Evolutionary conservation across 2,329 filamentous ascomycete species (phyloP).

Genomic region (Metarhizium sp.): DNA sequence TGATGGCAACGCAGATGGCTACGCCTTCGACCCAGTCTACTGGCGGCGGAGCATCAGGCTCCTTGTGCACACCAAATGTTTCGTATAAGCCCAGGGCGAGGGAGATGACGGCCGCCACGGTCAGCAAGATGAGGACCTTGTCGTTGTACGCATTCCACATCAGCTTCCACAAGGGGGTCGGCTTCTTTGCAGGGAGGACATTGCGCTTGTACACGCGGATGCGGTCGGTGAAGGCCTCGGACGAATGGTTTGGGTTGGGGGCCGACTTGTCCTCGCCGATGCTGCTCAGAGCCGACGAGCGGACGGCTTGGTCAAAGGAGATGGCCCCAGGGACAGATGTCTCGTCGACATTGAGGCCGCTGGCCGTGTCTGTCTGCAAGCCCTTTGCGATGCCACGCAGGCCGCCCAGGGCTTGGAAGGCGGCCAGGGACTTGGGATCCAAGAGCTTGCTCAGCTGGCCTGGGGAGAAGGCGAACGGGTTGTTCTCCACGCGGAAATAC

Average conservation of each 20-base stretch:
- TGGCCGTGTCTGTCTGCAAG: conserved; percentile 52
- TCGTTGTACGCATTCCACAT: conserved; percentile 67
- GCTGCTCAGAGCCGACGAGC: background rate
- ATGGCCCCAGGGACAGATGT: conserved; percentile 51
- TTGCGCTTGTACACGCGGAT: conserved; percentile 35
- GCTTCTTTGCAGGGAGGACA: conserved; percentile 52
- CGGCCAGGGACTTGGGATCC: conserved; percentile 68
- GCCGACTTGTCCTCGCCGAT: conserved; percentile 8
- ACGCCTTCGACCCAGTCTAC: conserved; percentile 62
- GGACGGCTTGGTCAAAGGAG: conserved; percentile 52
- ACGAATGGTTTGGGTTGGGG: conserved; percentile 12
- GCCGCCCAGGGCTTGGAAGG: conserved; percentile 68
- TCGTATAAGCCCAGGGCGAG: conserved; percentile 63
- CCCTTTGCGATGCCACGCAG: conserved; percentile 65
- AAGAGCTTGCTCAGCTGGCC: conserved; percentile 72
- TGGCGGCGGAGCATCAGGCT: conserved; percentile 41
- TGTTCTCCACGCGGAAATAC: conserved; percentile 62
- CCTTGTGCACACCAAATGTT: conserved; percentile 43
- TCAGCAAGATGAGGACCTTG: conserved; percentile 62
- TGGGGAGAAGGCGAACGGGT: conserved; percentile 75
- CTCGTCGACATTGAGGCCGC: conserved; percentile 65
- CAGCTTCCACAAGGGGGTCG: conserved; percentile 49
- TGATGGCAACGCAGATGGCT: conserved; percentile 55
- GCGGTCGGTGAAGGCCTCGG: conserved; percentile 16
- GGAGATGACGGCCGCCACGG: conserved; percentile 58